phyloP scores from a whole-genome alignment of 306 rosid genomes.

The barrel medic (Medicago truncatula) region MtrunA17r5.0-ANR NC_053048.1:21374001-21374500 shows the following conservation, averaged over 20 bases:
- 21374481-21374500: not conserved
- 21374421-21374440: not conserved
- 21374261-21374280: slow-evolving; percentile 46
- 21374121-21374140: too few relatives aligned
- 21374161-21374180: too few relatives aligned
- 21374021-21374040: too few relatives aligned
- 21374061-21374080: too few relatives aligned
- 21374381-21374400: not conserved
- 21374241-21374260: slow-evolving; percentile 38
- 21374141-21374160: too few relatives aligned
- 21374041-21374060: too few relatives aligned
- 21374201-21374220: slow-evolving; percentile 35
- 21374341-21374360: slow-evolving; percentile 60
- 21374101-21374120: too few relatives aligned
- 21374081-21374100: too few relatives aligned
- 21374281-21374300: slow-evolving; percentile 63
- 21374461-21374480: not conserved
- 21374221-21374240: slow-evolving; percentile 39
- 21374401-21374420: not conserved
- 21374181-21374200: not conserved
- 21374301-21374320: slow-evolving; percentile 49
- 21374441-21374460: not conserved
- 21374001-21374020: too few relatives aligned
- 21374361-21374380: slow-evolving; percentile 51
- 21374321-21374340: slow-evolving; percentile 54